Evolutionary conservation across 1,284 basidiomycete species (phyloP).

Genomic region (Albatrellus sp.): DNA sequence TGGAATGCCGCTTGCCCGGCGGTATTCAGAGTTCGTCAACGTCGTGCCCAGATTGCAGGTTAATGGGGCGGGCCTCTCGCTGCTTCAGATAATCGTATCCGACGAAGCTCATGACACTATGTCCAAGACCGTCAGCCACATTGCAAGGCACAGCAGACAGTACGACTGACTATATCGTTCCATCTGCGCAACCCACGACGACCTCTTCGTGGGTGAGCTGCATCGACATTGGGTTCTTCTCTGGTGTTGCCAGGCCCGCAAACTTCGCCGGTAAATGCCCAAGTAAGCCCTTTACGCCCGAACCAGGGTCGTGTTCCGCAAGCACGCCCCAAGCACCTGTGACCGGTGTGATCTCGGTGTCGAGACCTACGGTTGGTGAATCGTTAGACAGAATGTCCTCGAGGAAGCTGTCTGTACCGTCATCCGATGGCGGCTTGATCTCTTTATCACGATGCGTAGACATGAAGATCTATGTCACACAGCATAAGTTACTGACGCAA

Average conservation of each 20-base stretch:
- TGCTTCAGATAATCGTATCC: constrained; percentile 44
- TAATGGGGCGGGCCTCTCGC: constrained; percentile 2
- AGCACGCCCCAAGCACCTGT: constrained; percentile 61
- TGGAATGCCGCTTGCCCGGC: no score
- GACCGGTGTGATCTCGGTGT: constrained; percentile 47
- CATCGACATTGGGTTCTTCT: constrained; percentile 85
- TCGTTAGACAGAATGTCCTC: constrained; percentile 6
- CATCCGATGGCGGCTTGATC: constrained; percentile 10
- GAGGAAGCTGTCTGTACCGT: constrained; percentile 14
- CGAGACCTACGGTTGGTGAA: constrained; percentile 37
- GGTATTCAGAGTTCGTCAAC: no score
- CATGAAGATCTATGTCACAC: constrained; percentile 49
- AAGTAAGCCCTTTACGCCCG: constrained; percentile 40
- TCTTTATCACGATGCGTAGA: constrained; percentile 61
- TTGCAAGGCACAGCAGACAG: constrained; percentile 5
- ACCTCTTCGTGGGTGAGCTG: constrained; percentile 78
- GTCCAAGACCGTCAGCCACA: constrained; percentile 7
- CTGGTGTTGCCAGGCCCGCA: constrained; percentile 61
- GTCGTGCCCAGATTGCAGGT: no score
- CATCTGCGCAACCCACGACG: constrained; percentile 76
- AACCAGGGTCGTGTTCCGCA: constrained; percentile 23
- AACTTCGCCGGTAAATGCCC: constrained; percentile 55
- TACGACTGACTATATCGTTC: constrained; percentile 71
- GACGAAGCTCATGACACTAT: constrained; percentile 64
- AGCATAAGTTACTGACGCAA: constrained; percentile 4